Evolutionary conservation across 208 protist species (phyloP), one percentile per base, ranked within the genome.

Genomic region (Herpetomonas samuelpessoai): DNA sequence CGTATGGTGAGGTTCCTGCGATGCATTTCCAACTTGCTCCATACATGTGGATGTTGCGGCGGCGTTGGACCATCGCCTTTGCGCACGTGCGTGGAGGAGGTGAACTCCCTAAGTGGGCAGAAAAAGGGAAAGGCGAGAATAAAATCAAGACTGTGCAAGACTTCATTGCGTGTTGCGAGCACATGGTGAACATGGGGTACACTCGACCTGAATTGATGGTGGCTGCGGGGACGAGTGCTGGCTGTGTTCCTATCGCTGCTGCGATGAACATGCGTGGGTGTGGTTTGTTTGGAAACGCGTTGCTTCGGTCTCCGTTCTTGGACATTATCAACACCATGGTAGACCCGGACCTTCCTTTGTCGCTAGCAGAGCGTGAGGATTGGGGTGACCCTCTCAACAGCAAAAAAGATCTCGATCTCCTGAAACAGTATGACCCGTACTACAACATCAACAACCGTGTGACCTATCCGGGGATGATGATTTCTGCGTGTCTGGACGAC

Each of bases 311-410:
- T 9, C 93, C 94, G 0, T 98, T 98, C 66, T 74, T 98, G 19
- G 96, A 98, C 64, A 64, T 97, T 9, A 85, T 96, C 53, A 96
- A 88, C 74, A 98, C 95, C 29, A 97, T 98, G 93, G 52, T 74
- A 7, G 92, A 97, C 61, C 76, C 83, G 26, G 78, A 91, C 48
- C 71, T 98, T 7, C 93, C 95, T 18, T 79, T 98, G 16, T 96
- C 93, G 26, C 61, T 93, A 2, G 88, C 78, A 10, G 93, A 98
- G 61, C 91, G 84, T n/a, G 84, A 93, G 27, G 93, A 97, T 65
- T 98, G 96, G 94, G 95, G 95, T 22, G 96, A 97, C 69, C 93
- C 93, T 50, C 79, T 93, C 25, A 85, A 93, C 72, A 73, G 31
- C 49, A 74, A 76, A 29, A 57, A 68, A 7, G 90, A 96, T 55